Base-by-base conservation (phyloP, 2,329 filamentous ascomycete genomes). In the Aspergillus ibericus region DNA sequence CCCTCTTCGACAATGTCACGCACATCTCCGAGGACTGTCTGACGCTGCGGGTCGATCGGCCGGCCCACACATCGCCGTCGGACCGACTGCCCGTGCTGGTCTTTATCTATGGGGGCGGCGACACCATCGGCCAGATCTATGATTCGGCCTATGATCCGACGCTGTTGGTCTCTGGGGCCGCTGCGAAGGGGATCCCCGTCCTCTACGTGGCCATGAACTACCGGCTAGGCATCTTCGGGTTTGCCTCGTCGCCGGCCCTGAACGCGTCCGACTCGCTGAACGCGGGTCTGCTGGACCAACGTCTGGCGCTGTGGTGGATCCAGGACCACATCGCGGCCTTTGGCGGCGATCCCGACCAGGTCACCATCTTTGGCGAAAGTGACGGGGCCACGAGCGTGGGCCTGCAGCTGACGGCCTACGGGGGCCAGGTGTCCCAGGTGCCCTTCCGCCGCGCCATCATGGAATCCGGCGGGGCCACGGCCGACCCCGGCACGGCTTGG, bases 281-380 rank as follows among this genome's bases (percentile, higher is more conserved):
- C 16, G 36, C 27, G 1, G 53, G 53, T 20, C 29, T 55, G 27
- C 29, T 35, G 12, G 53, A 38, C 34, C 53, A 49, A 18, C 16
- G 53, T 10, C 4, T 48, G 10, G 53, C 42, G 5, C 42, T 55
- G 8, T 13, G 16, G 13, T 49, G 53, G 42, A 12, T 49, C 10
- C 53, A 55, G 15, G 40, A 49, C 3, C 18, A 55, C 22, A 55
- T 55, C 16, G 42, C 40, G 3, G 53, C 27, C 13, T 59, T 55
- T 27, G 42, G 53, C 10, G 53, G 53, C 6, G 40, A 49, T 18
- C 53, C 53, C 4, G 27, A 25, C 8, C 40, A 15, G 7, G 53
- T 55, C 53, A 55, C 53, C 40, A 49, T 55, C 29, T 36, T 35
- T 8, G 42, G 53, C n/a, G 53, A 55, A 47, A 35, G 52, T n/a